Percentiles rank a stretch among this genome's conserved stretches.
These are phyloP conservation scores for Acacia crassicarpa DNA, from an alignment of 306 rosid genomes.

Conservation along the genomic window DNA sequence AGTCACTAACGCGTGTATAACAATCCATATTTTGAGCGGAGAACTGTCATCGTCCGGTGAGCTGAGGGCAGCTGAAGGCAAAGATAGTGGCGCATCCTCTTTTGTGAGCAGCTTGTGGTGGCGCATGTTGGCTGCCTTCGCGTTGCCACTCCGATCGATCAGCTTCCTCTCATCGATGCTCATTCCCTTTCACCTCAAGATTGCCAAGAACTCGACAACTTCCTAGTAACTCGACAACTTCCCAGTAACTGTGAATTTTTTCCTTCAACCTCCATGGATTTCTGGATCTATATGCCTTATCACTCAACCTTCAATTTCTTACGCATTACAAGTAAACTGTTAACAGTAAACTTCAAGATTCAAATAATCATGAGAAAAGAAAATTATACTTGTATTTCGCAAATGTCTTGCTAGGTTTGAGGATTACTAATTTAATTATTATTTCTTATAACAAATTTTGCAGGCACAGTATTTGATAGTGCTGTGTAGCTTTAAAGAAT, in stretches of 20 bases:
- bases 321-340: background rate
- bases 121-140: conserved; percentile 91
- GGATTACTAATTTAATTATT: background rate
- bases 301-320: background rate
- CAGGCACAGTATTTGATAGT: conserved; percentile 90
- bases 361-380: background rate
- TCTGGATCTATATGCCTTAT: background rate
- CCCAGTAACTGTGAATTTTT: conserved; percentile 40
- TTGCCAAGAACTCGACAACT: conserved; percentile 85
- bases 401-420: background rate
- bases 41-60: conserved; percentile 36
- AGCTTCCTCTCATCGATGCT: conserved; percentile 83
- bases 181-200: too few relatives aligned
- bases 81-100: conserved; percentile 90
- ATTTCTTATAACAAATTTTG: background rate
- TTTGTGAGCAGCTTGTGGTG: conserved; percentile 76
- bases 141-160: conserved; percentile 95
- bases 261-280: background rate
- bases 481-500: conserved; percentile 84
- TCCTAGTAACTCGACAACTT: conserved; percentile 85
- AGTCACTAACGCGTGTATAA: too few relatives aligned
- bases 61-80: conserved; percentile 61
- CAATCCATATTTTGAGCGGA: conserved; percentile 12
- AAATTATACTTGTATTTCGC: background rate
- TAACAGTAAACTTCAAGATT: background rate